phyloP scores from a whole-genome alignment of 495 filamentous ascomycete species.

The Chlorociboria aeruginascens region DNA sequence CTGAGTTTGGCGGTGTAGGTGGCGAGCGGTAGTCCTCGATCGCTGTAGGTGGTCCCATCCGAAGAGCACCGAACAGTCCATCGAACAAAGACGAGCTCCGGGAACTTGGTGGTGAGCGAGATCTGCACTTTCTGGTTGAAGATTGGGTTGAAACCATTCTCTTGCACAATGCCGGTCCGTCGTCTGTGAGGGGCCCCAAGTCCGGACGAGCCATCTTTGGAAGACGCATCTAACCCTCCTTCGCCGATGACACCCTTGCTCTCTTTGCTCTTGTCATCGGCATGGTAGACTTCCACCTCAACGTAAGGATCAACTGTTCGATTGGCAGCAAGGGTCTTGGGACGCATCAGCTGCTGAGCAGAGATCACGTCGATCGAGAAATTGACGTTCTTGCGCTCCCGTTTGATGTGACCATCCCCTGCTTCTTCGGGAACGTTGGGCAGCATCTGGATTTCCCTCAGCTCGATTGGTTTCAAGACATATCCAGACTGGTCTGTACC shows the following conservation, averaged over 20 bases:
- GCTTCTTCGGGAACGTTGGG: slow-evolving; percentile 28
- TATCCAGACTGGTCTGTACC: slow-evolving; percentile 81
- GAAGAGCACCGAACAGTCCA: slow-evolving; percentile 80
- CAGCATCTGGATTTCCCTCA: slow-evolving; percentile 47
- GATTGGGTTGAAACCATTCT: slow-evolving; percentile 85
- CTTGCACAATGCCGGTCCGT: slow-evolving; percentile 62
- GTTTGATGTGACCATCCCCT: slow-evolving; percentile 36
- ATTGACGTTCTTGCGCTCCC: slow-evolving; percentile 62
- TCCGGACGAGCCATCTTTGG: slow-evolving; percentile 55
- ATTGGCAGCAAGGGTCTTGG: slow-evolving; percentile 52
- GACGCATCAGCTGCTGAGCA: slow-evolving; percentile 84
- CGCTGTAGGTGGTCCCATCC: slow-evolving; percentile 52
- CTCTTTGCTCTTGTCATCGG: slow-evolving; percentile 64
- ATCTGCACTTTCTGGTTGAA: slow-evolving; percentile 65
- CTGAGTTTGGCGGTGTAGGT: slow-evolving; percentile 86
- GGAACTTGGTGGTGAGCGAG: slow-evolving; percentile 76
- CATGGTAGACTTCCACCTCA: slow-evolving; percentile 86
- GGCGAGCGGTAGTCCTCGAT: slow-evolving; percentile 55
- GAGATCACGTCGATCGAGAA: slow-evolving; percentile 86
- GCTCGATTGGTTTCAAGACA: slow-evolving; percentile 80
- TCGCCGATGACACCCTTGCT: slow-evolving; percentile 45
- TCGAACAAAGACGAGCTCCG: slow-evolving; percentile 84
- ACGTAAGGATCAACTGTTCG: slow-evolving; percentile 83
- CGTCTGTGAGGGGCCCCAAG: slow-evolving; percentile 66
- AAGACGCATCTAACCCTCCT: slow-evolving; percentile 59